Evolutionary conservation across 768 basidiomycete species (phyloP).

Genomic region (Sarcodon aspratus): DNA sequence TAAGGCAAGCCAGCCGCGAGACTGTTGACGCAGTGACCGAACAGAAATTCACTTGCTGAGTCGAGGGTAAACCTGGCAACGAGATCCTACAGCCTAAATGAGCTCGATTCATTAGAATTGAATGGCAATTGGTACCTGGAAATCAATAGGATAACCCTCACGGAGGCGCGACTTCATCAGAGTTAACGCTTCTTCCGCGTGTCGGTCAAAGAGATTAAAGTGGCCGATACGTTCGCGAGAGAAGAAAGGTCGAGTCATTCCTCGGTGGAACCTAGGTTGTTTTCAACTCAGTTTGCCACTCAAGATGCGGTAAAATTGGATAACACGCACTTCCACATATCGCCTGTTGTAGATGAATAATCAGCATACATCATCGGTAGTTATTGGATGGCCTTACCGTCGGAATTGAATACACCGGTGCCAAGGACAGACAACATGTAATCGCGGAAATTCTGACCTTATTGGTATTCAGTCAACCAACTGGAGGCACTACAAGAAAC

Average conservation of each 20-base stretch:
- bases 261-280: slow-evolving; percentile 41
- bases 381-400: slow-evolving; percentile 22
- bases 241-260: slow-evolving; percentile 66
- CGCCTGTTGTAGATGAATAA: slow-evolving; percentile 25
- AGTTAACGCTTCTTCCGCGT: slow-evolving; percentile 5
- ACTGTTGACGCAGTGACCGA: slow-evolving; percentile 34
- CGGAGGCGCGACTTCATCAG: slow-evolving; percentile 4
- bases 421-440: slow-evolving; percentile 30
- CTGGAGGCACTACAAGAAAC: slow-evolving; percentile 8
- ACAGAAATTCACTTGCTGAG: slow-evolving; percentile 47
- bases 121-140: slow-evolving; percentile 2
- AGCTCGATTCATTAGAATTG: not conserved
- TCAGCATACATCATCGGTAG: not conserved
- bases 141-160: slow-evolving; percentile 8
- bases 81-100: slow-evolving; percentile 27
- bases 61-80: slow-evolving; percentile 48
- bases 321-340: slow-evolving; percentile 50
- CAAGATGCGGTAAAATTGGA: not conserved
- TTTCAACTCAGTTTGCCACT: not conserved
- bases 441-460: slow-evolving; percentile 11
- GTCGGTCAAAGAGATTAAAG: slow-evolving; percentile 15
- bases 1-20: slow-evolving; percentile 38
- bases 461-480: not conserved
- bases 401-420: slow-evolving; percentile 48
- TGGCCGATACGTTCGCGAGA: slow-evolving; percentile 14